These are phyloP conservation scores for Penicillium sp. DNA, from an alignment of 2,329 filamentous ascomycete genomes.

Conservation along the genomic window DNA sequence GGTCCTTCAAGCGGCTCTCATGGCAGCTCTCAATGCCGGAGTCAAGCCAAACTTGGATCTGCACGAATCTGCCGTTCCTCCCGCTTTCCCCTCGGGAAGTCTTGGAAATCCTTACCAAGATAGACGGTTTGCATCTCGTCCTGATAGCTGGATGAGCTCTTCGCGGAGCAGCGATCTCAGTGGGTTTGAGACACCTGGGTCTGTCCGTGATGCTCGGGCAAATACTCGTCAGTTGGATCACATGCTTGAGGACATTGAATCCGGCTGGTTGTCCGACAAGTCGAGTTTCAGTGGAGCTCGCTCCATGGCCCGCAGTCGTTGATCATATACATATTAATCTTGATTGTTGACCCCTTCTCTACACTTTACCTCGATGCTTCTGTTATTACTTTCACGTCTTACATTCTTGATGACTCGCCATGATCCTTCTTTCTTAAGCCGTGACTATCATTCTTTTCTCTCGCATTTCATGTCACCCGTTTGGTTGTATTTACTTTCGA, in stretches of 20 bases:
- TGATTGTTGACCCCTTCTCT: not conserved
- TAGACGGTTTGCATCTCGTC: conserved; percentile 15
- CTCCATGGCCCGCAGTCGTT: conserved; percentile 9
- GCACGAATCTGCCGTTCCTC: conserved; percentile 22
- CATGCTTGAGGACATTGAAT: conserved; percentile 34
- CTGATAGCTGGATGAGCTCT: conserved; percentile 33
- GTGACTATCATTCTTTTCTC: not conserved
- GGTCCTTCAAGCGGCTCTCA: conserved; percentile 43
- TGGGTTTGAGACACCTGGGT: conserved; percentile 25
- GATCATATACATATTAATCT: conserved; percentile 2
- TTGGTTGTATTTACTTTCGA: conserved; percentile 5
- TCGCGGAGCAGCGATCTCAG: conserved; percentile 28
- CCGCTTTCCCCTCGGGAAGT: conserved; percentile 19
- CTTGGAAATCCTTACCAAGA: conserved; percentile 18
- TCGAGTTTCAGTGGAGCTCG: conserved; percentile 17
- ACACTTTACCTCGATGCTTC: not conserved
- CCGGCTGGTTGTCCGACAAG: conserved; percentile 33
- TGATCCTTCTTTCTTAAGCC: not conserved
- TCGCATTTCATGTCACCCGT: not conserved
- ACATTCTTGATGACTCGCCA: not conserved
- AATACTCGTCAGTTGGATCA: conserved; percentile 32
- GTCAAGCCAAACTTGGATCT: conserved; percentile 31
- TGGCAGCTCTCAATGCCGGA: conserved; percentile 41
- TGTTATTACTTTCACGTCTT: not conserved
- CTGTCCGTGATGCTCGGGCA: conserved; percentile 18